phyloP scores from a whole-genome alignment of 805 yeast genomes.

The Hemisphaericaspora nanyangensis region DNA sequence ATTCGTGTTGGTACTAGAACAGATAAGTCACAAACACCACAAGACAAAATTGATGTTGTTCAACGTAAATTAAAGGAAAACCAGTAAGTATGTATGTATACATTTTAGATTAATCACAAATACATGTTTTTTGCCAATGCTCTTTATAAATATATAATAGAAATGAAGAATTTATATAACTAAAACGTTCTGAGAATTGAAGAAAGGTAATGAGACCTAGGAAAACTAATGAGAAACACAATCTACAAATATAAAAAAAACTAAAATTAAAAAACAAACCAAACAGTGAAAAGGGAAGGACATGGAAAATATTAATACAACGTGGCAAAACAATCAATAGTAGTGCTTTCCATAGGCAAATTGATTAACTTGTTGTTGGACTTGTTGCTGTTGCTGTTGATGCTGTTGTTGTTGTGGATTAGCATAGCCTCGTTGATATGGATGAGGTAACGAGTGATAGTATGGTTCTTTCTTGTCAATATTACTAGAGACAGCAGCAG shows the following conservation, averaged over 20 bases:
- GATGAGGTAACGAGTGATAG: constrained; percentile 2
- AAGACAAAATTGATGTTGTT: constrained; percentile 68
- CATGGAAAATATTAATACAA: not conserved
- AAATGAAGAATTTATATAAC: constrained; percentile 3
- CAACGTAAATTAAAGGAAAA: constrained; percentile 39
- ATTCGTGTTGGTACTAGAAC: constrained; percentile 83
- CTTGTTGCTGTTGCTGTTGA: constrained; percentile 1
- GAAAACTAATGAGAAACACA: not conserved
- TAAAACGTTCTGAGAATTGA: constrained; percentile 5
- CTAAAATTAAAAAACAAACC: not conserved
- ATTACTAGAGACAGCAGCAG: not conserved
- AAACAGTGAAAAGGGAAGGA: not conserved
- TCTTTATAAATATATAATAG: constrained; percentile 2
- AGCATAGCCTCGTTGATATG: constrained; percentile 1
- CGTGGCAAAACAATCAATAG: not conserved
- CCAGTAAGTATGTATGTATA: not conserved
- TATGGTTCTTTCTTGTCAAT: constrained; percentile 3
- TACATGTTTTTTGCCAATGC: no score
- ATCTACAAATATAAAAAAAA: not conserved
- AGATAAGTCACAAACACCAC: constrained; percentile 69
- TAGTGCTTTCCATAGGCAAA: constrained; percentile 1
- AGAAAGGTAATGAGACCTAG: not conserved
- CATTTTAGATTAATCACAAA: not conserved
- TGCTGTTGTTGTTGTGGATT: constrained; percentile 3
- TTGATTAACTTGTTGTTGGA: constrained; percentile 3